Conservation (phyloP, 345 rosid species). For the Populus pruinosa region DNA sequence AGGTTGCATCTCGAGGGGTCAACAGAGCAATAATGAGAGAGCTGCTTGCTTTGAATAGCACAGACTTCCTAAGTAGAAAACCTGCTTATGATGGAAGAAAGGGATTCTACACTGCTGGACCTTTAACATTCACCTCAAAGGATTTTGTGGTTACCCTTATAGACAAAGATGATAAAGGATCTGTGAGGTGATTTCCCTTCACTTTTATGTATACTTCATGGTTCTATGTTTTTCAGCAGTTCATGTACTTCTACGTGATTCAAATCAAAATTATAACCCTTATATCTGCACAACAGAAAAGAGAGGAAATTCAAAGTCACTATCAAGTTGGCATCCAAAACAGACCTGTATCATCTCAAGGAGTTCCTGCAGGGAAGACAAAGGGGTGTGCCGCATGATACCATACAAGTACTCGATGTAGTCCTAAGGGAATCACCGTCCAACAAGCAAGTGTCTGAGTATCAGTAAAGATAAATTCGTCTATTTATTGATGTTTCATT, state of each 20-base stretch:
- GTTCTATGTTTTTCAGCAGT: too few species aligned
- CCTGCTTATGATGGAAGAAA: background rate
- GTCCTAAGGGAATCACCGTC: background rate
- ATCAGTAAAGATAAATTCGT: background rate
- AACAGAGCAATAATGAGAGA: background rate
- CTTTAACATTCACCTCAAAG: background rate
- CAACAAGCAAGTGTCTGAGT: background rate
- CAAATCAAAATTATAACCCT: too few species aligned
- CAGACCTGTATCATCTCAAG: background rate
- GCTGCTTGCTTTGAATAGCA: background rate
- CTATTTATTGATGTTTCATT: background rate
- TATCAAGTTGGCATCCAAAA: background rate
- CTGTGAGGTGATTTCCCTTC: background rate
- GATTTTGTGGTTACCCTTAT: background rate
- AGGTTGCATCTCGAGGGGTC: background rate
- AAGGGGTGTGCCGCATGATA: background rate
- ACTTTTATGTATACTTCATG: too few species aligned
- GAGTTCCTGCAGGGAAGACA: background rate
- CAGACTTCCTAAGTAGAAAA: background rate
- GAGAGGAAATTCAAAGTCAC: background rate
- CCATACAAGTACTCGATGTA: background rate
- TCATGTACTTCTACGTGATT: too few species aligned
- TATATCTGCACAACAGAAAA: background rate
- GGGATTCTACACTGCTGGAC: background rate
- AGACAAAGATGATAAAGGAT: background rate